Conservation (phyloP, 306 rosid genomes). For the Sesbania bispinosa region DNA sequence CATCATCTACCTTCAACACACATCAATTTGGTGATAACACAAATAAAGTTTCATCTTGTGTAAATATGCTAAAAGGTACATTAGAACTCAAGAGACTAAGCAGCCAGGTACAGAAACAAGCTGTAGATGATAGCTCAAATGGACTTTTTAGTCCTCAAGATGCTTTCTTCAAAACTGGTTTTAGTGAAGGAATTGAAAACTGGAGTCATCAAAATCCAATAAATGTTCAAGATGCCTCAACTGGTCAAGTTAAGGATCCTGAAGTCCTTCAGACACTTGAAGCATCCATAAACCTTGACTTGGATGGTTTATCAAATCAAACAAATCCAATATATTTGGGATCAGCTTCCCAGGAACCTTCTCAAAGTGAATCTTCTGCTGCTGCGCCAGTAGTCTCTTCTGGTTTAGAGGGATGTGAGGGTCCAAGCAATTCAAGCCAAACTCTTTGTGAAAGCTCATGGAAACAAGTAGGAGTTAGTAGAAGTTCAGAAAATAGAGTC, state of each 20-base stretch:
- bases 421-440: slow-evolving; percentile 80
- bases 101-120: slow-evolving; percentile 50
- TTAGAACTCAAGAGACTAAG: slow-evolving; percentile 69
- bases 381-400: slow-evolving; percentile 85
- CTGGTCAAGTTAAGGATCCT: slow-evolving; percentile 43
- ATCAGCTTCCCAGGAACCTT: slow-evolving; percentile 70
- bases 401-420: slow-evolving; percentile 83
- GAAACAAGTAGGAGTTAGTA: slow-evolving; percentile 60
- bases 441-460: slow-evolving; percentile 68
- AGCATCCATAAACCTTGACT: slow-evolving; percentile 45
- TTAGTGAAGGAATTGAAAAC: slow-evolving; percentile 46
- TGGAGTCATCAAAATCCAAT: slow-evolving; percentile 42
- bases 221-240: slow-evolving; percentile 46
- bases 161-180: slow-evolving; percentile 35
- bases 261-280: slow-evolving; percentile 45
- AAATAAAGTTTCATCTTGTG: slow-evolving; percentile 86
- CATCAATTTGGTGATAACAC: slow-evolving; percentile 49
- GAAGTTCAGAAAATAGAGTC: slow-evolving; percentile 57
- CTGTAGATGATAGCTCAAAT: slow-evolving; percentile 43
- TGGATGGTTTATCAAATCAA: slow-evolving; percentile 65
- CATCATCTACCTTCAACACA: slow-evolving; percentile 65
- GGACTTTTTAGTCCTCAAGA: slow-evolving; percentile 44
- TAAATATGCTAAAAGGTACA: slow-evolving; percentile 88
- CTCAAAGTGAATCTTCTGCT: slow-evolving; percentile 94
- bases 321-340: slow-evolving; percentile 46